Evolutionary conservation across 2,329 filamentous ascomycete genomes (phyloP).

Genomic region (Alternaria alternata): DNA sequence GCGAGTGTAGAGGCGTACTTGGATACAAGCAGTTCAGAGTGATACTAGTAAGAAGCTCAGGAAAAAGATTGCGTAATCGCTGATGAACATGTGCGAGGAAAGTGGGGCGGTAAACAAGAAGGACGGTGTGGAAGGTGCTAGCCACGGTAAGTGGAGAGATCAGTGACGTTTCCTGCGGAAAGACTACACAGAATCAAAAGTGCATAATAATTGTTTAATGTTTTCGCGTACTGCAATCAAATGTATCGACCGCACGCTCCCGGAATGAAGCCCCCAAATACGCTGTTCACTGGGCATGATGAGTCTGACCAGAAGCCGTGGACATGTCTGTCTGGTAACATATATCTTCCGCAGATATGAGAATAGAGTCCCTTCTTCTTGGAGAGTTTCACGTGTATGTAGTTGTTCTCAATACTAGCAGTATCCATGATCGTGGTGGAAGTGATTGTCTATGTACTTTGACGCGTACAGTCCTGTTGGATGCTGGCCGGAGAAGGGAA

Average conservation of each 20-base stretch:
- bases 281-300: background rate
- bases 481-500: background rate
- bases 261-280: background rate
- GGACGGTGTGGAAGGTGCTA: background rate
- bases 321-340: background rate
- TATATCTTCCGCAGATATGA: background rate
- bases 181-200: background rate
- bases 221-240: background rate
- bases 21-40: background rate
- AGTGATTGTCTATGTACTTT: background rate
- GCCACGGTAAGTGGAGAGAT: background rate
- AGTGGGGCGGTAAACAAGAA: constrained; percentile 7
- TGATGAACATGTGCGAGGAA: background rate
- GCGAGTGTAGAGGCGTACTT: background rate
- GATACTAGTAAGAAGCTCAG: background rate
- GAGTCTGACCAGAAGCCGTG: background rate
- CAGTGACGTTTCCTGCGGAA: background rate
- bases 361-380: background rate
- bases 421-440: background rate
- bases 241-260: background rate
- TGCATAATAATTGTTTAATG: background rate
- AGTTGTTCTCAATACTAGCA: background rate
- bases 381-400: too few relatives aligned
- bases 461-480: background rate
- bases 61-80: background rate